phyloP scores from a whole-genome alignment of 306 rosid species.

The Prunus campanulata region DNA sequence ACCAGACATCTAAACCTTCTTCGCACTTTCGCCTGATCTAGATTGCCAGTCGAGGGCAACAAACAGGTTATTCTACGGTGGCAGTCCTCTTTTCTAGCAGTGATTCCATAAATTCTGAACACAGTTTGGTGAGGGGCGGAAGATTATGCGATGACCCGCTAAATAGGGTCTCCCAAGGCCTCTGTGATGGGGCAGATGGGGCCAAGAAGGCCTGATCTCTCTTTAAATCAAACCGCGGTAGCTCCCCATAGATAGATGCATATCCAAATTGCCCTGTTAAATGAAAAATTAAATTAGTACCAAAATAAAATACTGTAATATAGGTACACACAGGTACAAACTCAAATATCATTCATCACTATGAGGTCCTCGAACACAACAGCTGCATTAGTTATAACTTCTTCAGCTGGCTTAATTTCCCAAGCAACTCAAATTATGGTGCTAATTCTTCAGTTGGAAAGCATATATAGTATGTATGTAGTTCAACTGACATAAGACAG shows the following conservation, averaged over 20 bases:
- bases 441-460: not conserved
- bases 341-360: not conserved
- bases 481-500: not conserved
- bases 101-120: conserved; percentile 73
- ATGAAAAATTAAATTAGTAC: not conserved
- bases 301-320: not conserved
- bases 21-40: not conserved
- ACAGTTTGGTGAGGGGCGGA: conserved; percentile 83
- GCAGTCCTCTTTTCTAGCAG: conserved; percentile 61
- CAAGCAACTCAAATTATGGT: not conserved
- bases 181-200: conserved; percentile 57
- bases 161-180: conserved; percentile 90
- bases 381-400: not conserved
- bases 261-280: conserved; percentile 70
- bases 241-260: conserved; percentile 68
- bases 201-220: conserved; percentile 30
- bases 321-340: not conserved
- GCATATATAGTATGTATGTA: not conserved
- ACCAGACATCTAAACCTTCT: not conserved
- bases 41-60: not conserved
- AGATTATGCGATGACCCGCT: conserved; percentile 70
- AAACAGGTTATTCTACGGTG: conserved; percentile 37
- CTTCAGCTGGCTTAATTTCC: not conserved
- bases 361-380: not conserved
- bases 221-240: conserved; percentile 55